Conservation (phyloP, 2,329 filamentous ascomycete species). For the Pyrenophora teres region DNA sequence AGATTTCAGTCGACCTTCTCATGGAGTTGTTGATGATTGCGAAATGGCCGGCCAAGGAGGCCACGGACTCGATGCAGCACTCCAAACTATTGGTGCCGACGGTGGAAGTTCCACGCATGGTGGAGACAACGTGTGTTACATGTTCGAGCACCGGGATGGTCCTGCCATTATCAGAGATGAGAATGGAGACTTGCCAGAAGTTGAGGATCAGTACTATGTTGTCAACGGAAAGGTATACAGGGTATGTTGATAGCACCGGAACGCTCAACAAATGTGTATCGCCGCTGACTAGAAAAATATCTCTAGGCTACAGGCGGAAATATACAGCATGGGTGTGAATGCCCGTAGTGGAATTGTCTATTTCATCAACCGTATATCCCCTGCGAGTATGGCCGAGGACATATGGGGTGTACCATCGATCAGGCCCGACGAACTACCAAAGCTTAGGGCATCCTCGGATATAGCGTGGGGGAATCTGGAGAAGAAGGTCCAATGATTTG, state of each 20-base stretch:
- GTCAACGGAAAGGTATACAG: background rate
- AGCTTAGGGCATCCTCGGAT: conserved; percentile 4
- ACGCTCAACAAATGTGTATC: no score
- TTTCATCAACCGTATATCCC: background rate
- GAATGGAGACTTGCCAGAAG: background rate
- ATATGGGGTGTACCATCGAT: background rate
- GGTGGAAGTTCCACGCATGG: background rate
- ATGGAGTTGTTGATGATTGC: no score
- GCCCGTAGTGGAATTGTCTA: background rate
- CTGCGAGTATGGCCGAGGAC: background rate
- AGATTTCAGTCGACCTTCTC: no score
- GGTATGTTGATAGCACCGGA: background rate
- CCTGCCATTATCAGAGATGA: conserved; percentile 41
- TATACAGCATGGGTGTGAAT: background rate
- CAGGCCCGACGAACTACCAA: background rate
- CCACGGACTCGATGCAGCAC: background rate
- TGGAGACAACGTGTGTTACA: background rate
- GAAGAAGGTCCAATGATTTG: background rate
- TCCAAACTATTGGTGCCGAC: background rate
- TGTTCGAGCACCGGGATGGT: conserved; percentile 19
- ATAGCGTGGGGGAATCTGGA: conserved; percentile 9
- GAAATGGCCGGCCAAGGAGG: background rate
- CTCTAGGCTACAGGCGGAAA: background rate
- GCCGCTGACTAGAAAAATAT: background rate
- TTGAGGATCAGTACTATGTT: background rate